These are phyloP conservation scores for Aureobasidium namibiae DNA, from an alignment of 2,329 filamentous ascomycete genomes.

Conservation along the genomic window DNA sequence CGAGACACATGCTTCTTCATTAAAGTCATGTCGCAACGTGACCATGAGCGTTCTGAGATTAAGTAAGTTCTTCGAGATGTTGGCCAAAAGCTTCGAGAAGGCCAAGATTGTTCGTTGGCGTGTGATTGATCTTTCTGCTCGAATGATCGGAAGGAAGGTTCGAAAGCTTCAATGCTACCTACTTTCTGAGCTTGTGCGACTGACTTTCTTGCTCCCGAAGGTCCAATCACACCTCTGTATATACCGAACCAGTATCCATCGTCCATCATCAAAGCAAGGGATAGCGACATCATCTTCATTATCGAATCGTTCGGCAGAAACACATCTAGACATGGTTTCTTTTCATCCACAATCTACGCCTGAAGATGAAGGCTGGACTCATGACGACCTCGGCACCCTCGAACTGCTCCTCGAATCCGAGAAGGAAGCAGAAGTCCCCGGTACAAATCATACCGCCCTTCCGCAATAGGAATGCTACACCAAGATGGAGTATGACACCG, in stretches of 20 bases:
- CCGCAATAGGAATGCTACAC: too few species aligned
- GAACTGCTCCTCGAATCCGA: background rate
- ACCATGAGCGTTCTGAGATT: background rate
- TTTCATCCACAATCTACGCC: background rate
- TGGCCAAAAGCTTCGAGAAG: background rate
- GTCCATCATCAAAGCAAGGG: too few species aligned
- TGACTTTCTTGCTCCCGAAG: too few species aligned
- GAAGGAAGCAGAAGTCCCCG: too few species aligned
- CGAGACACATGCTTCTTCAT: background rate
- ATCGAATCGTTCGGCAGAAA: background rate
- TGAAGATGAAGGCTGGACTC: background rate
- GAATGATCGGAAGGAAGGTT: background rate
- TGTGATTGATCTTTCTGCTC: background rate
- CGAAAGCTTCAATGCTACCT: background rate
- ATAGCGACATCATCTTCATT: background rate
- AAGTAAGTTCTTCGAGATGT: background rate
- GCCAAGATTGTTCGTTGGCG: background rate
- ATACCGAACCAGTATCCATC: background rate
- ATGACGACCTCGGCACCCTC: background rate
- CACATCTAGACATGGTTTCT: background rate
- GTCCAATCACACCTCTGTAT: too few species aligned
- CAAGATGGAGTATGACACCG: too few species aligned
- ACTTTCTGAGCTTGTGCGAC: background rate
- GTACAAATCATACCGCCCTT: too few species aligned
- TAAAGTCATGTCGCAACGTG: background rate